phyloP scores from a whole-genome alignment of 306 rosid species.

The Hippophae rhamnoides region DNA sequence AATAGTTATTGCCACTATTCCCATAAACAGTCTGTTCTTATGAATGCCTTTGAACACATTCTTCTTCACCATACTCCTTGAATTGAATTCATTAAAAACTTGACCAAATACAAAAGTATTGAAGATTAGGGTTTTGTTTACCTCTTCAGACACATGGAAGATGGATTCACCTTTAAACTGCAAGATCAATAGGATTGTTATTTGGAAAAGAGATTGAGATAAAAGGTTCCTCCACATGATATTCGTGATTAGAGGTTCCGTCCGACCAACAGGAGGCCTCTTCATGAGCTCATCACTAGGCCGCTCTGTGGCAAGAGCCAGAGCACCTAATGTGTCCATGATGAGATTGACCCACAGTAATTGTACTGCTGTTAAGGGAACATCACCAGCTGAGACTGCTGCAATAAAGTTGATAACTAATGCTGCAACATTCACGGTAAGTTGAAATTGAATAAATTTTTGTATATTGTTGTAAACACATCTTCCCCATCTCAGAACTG shows the following conservation, averaged over 20 bases:
- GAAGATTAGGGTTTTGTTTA: constrained; percentile 71
- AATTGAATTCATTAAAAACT: constrained; percentile 79
- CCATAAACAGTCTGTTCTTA: constrained; percentile 51
- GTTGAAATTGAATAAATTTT: constrained; percentile 77
- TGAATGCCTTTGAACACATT: constrained; percentile 67
- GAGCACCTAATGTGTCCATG: constrained; percentile 85
- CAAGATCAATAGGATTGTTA: constrained; percentile 46
- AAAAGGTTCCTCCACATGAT: constrained; percentile 90
- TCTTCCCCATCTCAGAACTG: constrained; percentile 79
- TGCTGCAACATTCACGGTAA: constrained; percentile 86
- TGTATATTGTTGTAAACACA: constrained; percentile 87
- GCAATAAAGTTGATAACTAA: constrained; percentile 79
- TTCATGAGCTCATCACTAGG: constrained; percentile 75
- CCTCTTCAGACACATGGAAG: constrained; percentile 37
- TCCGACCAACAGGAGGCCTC: constrained; percentile 66
- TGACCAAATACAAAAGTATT: constrained; percentile 80
- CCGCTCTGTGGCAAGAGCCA: constrained; percentile 79
- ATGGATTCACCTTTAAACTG: constrained; percentile 64
- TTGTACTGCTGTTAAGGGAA: constrained; percentile 80
- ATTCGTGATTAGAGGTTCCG: constrained; percentile 68
- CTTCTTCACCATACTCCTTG: constrained; percentile 69
- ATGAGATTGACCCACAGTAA: constrained; percentile 83
- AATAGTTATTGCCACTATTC: constrained; percentile 60
- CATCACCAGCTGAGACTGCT: constrained; percentile 80
- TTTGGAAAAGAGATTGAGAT: constrained; percentile 64